Percentiles rank a stretch among this genome's conserved stretches.
Evolutionary conservation across 257 asterid genomes (phyloP).

Genomic region (Oldenlandia corymbosa): DNA sequence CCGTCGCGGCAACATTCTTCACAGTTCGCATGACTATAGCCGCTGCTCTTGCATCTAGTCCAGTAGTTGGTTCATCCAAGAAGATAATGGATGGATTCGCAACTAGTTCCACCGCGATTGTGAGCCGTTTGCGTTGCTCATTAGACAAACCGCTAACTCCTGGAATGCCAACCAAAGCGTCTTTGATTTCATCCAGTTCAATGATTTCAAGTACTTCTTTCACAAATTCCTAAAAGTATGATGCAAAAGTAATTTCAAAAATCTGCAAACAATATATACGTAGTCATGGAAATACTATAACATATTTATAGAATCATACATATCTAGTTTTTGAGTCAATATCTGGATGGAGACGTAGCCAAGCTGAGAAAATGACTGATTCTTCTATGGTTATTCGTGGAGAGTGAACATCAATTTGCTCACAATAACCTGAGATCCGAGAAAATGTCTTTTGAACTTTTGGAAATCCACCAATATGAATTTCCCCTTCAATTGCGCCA

Average conservation of each 20-base stretch:
- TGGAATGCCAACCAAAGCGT: conserved; percentile 45
- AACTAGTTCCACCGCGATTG: conserved; percentile 60
- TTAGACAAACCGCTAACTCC: conserved; percentile 48
- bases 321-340: conserved; percentile 39
- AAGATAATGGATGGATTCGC: too few relatives aligned
- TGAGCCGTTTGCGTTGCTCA: conserved; percentile 55
- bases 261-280: too few relatives aligned
- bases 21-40: too few relatives aligned
- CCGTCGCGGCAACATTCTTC: too few relatives aligned
- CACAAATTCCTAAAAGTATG: conserved; percentile 43
- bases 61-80: too few relatives aligned
- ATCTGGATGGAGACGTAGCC: conserved; percentile 41
- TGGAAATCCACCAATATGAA: conserved; percentile 50
- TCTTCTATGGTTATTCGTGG: conserved; percentile 54
- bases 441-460: conserved; percentile 55
- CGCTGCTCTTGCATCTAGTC: too few relatives aligned
- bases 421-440: conserved; percentile 53
- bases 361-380: conserved; percentile 42
- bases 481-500: conserved; percentile 45
- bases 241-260: too few relatives aligned
- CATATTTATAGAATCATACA: conserved; percentile 17
- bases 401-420: conserved; percentile 55
- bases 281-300: neutral
- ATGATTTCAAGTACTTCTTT: conserved; percentile 50
- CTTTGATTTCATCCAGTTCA: conserved; percentile 48